phyloP scores from a whole-genome alignment of 495 filamentous ascomycete genomes.

The Massariosphaeria phaeospora region DNA sequence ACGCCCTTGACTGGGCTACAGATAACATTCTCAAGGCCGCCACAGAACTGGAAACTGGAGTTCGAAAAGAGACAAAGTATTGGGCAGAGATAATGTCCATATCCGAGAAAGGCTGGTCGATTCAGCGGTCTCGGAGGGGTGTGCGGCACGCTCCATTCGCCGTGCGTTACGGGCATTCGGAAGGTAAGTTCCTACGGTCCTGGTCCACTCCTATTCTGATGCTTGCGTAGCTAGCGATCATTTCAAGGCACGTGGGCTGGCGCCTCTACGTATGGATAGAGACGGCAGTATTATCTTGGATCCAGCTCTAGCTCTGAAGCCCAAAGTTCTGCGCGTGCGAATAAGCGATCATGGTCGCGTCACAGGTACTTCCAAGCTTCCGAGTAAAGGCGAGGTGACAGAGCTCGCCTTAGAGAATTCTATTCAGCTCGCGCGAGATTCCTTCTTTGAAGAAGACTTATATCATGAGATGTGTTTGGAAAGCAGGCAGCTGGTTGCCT shows the following conservation, averaged over 20 bases:
- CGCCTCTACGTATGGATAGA: slow-evolving; percentile 65
- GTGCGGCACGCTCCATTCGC: slow-evolving; percentile 59
- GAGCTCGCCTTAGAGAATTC: slow-evolving; percentile 53
- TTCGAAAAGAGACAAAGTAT: slow-evolving; percentile 72
- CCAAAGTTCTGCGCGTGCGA: slow-evolving; percentile 61
- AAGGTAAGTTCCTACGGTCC: slow-evolving; percentile 46
- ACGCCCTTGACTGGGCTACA: slow-evolving; percentile 67
- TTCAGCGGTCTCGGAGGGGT: slow-evolving; percentile 68
- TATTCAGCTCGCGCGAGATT: slow-evolving; percentile 78
- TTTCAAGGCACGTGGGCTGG: slow-evolving; percentile 74
- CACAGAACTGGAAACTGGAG: slow-evolving; percentile 66
- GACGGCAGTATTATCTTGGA: slow-evolving; percentile 74
- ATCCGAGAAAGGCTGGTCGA: slow-evolving; percentile 76
- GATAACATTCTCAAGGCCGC: slow-evolving; percentile 70
- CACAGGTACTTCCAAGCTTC: slow-evolving; percentile 52
- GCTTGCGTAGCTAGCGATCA: slow-evolving; percentile 53
- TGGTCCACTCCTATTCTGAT: background rate
- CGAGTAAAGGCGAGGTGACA: slow-evolving; percentile 35
- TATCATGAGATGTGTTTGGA: slow-evolving; percentile 87
- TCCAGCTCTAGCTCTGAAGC: slow-evolving; percentile 55
- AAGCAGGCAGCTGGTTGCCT: slow-evolving; percentile 60
- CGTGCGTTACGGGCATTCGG: slow-evolving; percentile 83
- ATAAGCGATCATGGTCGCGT: slow-evolving; percentile 44
- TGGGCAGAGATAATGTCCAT: slow-evolving; percentile 82
- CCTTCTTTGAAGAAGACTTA: slow-evolving; percentile 86